Conservation (phyloP, 163 green algal genomes). For the Chlorella variabilis region DNA sequence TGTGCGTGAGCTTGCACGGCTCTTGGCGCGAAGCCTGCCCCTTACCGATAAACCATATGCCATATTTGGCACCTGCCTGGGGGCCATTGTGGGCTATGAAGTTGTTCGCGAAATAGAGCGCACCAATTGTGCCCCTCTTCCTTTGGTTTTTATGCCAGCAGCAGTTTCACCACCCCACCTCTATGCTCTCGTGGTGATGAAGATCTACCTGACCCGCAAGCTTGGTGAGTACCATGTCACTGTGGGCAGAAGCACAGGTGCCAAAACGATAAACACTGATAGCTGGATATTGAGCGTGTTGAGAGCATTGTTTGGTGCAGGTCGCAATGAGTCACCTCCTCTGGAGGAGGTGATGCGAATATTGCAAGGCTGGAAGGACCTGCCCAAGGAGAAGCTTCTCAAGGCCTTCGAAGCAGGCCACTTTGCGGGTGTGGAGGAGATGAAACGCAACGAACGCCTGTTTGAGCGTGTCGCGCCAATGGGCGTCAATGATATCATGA, state of each 20-base stretch:
- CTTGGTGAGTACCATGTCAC: conserved; percentile 40
- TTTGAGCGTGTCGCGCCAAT: conserved; percentile 62
- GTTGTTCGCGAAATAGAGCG: conserved; percentile 38
- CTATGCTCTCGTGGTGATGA: conserved; percentile 55
- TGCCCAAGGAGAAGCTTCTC: conserved; percentile 44
- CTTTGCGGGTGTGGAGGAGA: conserved; percentile 67
- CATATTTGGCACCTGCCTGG: conserved; percentile 63
- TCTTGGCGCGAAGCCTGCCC: conserved; percentile 44
- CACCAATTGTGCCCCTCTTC: conserved; percentile 15
- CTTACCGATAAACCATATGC: conserved; percentile 59
- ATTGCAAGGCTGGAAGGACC: conserved; percentile 42
- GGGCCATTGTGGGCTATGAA: conserved; percentile 61
- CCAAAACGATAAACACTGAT: no score
- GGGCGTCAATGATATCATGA: conserved; percentile 60
- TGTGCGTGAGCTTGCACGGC: conserved; percentile 36
- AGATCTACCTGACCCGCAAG: conserved; percentile 48
- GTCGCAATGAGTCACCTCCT: conserved; percentile 11
- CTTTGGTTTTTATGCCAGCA: conserved; percentile 52
- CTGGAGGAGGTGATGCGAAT: conserved; percentile 49
- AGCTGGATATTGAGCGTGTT: no score
- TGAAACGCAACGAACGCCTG: conserved; percentile 53
- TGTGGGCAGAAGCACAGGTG: no score
- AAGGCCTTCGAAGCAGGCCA: conserved; percentile 59
- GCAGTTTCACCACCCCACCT: conserved; percentile 61
- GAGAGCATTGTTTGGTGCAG: conserved; percentile 2